Percentiles rank a stretch among this genome's conserved stretches.
These are phyloP conservation scores for Cardiospermum halicacabum DNA, from an alignment of 345 rosid species.

Conservation along the genomic window DNA sequence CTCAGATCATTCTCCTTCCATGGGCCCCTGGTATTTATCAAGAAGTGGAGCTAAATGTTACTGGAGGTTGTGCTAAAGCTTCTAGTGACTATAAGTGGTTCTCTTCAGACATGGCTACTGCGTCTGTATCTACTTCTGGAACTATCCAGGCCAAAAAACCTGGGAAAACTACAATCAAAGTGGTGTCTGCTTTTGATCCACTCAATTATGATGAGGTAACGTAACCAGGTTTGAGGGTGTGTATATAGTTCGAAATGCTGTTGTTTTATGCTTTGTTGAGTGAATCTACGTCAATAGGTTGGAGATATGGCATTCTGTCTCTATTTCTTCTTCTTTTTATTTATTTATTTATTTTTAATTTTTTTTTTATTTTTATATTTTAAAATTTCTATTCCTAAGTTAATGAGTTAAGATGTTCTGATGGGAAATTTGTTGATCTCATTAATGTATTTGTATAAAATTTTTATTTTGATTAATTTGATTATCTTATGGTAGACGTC, in stretches of 20 bases:
- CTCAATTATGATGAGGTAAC: slow-evolving; percentile 86
- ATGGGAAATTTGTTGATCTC: no score
- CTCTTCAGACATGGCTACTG: slow-evolving; percentile 61
- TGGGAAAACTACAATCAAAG: slow-evolving; percentile 77
- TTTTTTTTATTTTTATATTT: no score
- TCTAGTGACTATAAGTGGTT: slow-evolving; percentile 85
- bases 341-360: no score
- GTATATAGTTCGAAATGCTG: neutral
- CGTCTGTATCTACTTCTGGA: slow-evolving; percentile 73
- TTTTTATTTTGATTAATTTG: neutral
- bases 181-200: slow-evolving; percentile 66
- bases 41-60: slow-evolving; percentile 72
- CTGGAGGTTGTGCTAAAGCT: slow-evolving; percentile 85
- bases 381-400: no score
- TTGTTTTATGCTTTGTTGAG: neutral
- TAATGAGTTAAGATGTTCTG: no score
- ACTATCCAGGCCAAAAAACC: slow-evolving; percentile 84
- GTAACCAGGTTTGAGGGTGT: slow-evolving; percentile 4
- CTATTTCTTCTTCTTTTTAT: no score
- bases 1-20: slow-evolving; percentile 57
- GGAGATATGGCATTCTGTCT: no score
- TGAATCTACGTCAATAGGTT: neutral
- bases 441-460: no score
- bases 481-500: neutral
- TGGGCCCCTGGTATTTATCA: slow-evolving; percentile 82